These are phyloP conservation scores for Pseudoscleropodium purum DNA, from an alignment of 225 moss, liverwort and hornwort species.

Conservation along the genomic window DNA sequence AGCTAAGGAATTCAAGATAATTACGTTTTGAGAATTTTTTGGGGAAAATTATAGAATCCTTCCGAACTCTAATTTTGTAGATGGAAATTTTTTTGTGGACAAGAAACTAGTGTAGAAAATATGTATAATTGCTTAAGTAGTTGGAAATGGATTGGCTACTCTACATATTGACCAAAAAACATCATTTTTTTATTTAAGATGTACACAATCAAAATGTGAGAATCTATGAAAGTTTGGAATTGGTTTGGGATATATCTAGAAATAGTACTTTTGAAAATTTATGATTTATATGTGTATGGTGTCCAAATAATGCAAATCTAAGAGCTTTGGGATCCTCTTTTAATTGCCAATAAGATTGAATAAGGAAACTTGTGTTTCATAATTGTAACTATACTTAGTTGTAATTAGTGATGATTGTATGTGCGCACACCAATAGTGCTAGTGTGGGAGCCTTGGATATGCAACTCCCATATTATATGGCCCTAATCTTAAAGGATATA, in stretches of 20 bases:
- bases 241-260: background rate
- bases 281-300: background rate
- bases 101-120: too few relatives aligned
- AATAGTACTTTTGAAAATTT: background rate
- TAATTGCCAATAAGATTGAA: background rate
- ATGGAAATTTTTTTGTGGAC: fast-evolving
- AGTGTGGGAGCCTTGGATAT: too few relatives aligned
- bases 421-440: background rate
- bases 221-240: background rate
- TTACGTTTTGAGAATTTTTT: too few relatives aligned
- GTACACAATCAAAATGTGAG: background rate
- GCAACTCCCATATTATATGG: too few relatives aligned
- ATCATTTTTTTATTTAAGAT: background rate
- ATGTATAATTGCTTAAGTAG: too few relatives aligned
- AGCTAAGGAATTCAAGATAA: too few relatives aligned
- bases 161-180: background rate
- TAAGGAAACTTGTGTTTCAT: background rate
- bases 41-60: too few relatives aligned
- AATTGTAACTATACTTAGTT: background rate
- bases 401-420: background rate
- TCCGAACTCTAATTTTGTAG: too few relatives aligned
- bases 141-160: too few relatives aligned
- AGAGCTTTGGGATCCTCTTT: background rate
- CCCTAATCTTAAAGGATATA: too few relatives aligned
- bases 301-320: background rate